A percentile compares a stretch with the other conserved stretches of the same genome.
Conservation (phyloP, 2,329 filamentous ascomycete genomes). For the Penicillium psychrosexuale region DNA sequence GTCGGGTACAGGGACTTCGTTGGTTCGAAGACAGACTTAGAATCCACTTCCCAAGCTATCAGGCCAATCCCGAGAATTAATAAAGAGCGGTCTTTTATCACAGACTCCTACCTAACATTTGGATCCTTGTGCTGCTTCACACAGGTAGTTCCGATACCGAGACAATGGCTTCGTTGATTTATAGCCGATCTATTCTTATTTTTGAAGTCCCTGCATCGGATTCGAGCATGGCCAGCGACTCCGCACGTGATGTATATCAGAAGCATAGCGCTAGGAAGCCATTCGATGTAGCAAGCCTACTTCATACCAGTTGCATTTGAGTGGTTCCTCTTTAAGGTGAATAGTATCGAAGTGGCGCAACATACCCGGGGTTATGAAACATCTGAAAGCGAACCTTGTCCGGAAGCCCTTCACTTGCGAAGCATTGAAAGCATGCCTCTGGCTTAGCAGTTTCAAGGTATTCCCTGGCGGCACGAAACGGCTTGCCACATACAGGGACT, state of each 20-base stretch:
- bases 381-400: background rate
- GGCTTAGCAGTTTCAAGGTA: background rate
- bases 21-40: background rate
- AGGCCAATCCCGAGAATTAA: background rate
- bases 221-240: conserved; percentile 11
- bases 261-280: conserved; percentile 12
- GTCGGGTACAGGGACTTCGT: conserved; percentile 6
- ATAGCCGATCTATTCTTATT: background rate
- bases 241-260: conserved; percentile 8
- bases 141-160: background rate
- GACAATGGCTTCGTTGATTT: background rate
- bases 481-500: background rate
- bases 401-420: background rate
- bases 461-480: background rate
- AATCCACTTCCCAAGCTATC: conserved; percentile 4
- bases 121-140: background rate
- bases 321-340: background rate
- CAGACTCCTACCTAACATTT: background rate
- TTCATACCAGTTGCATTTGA: conserved; percentile 5
- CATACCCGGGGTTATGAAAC: background rate
- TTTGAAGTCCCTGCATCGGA: conserved; percentile 3
- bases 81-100: background rate
- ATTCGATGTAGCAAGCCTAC: conserved; percentile 11
- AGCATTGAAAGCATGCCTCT: background rate
- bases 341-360: background rate